Base-by-base conservation (phyloP, 2,329 filamentous ascomycete genomes). In the Ampelomyces quisqualis region DNA sequence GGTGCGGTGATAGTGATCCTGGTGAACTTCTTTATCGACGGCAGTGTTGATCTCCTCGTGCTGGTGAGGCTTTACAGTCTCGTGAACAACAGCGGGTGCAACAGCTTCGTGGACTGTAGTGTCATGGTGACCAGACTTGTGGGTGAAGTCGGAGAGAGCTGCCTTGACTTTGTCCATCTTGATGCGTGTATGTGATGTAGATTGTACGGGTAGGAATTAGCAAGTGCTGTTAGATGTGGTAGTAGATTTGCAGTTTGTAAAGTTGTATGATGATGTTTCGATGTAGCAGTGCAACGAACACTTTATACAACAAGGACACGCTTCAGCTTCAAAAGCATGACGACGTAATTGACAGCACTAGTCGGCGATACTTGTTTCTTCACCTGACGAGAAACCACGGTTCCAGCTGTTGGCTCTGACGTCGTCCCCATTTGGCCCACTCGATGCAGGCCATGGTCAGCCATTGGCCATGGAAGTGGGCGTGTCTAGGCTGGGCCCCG, bases 1-100 rank as follows among this genome's bases (percentile, higher is more conserved):
- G 0, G 80, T 81, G 32, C 81, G 85, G 64, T 88, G 82, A 63
- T 86, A 81, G 55, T 88, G 84, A 44, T 87, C 80, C 62, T 86
- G 84, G 60, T 88, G 83, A 3, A 86, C 71, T 55, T 88, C 84
- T 52, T 78, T 79, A 60, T 88, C 81, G 18, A 87, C 65, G 5
- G 81, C 84, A 1, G 79, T 83, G 14, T 72, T 75, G 7, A 79
- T 54, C n/a, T 82, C 68, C 58, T 87, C 81, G 40, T 85, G 82
- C 27, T 76, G 66, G n/a, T 78, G 75, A 29, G 77, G 78, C 44
- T 73, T 77, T 30, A 86, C 65, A 1, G 74, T 73, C 67, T 87
- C 82, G 13, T 84, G 74, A 4, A 75, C 73, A 2, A 86, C 76
- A 9, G 79, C 77, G 0, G 79, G 77, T 27, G 78, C 76, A 28